Evolutionary conservation across 1,284 basidiomycete species (phyloP), one percentile per base, ranked within the genome.

Genomic region (Naganishia sp.): DNA sequence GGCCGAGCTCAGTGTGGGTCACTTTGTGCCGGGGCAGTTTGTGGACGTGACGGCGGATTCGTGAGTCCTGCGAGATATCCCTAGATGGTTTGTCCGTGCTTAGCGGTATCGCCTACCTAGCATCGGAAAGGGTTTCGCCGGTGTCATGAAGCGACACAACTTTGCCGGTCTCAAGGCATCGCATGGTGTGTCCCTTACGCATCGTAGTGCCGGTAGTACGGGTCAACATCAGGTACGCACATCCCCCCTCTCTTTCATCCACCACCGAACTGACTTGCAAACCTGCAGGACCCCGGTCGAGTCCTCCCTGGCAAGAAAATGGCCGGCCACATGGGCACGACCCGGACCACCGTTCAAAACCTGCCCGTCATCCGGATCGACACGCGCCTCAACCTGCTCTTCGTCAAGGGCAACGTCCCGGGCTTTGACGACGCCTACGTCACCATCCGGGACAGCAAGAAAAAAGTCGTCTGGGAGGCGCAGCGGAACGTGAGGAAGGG

Each of bases 301-400:
- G 85, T 97, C 16, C 92, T 91, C 83, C 94, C 94, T 18, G 95
- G 95, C 49, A 97, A 94, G 82, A 98, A 97, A 83, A 99, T 98
- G 95, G 88, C 95, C 10, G 96, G 95, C 54, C 88, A 89, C 54
- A 89, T 97, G 85, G 96, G 96, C 64, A 89, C 87, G 68, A 84
- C 86, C 71, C 88, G 88, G 52, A 86, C 86, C 18, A 98, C 94
- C 11, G 85, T 86, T 13, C 93, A 95, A 77, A 99, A 97, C 77
- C 86, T 98, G 36, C 81, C 88, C 1, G 92, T 98, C 43, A 85
- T 95, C 67, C 89, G 93, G 39, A 85, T 99, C 67, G 95, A 99
- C 81, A 86, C 86, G 21, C 82, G 83, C 16, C 86, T 95, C 63
- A 89, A 96, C 79, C 84, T 97, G 55, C 83, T 99, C 68, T 97